Base-by-base conservation (phyloP, 2,329 filamentous ascomycete species). In the Penicillium vulpinum region DNA sequence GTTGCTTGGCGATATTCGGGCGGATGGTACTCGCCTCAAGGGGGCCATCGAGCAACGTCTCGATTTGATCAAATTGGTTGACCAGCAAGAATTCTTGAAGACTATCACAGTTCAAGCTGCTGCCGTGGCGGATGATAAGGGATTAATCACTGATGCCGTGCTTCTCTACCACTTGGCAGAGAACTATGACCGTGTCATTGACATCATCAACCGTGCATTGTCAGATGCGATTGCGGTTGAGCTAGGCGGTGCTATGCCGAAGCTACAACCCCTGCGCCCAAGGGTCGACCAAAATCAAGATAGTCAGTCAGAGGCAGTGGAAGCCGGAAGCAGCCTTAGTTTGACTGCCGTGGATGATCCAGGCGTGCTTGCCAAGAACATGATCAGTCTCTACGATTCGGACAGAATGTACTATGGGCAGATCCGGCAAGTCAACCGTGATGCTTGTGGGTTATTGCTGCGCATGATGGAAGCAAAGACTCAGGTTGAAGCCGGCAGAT, bases 31-130 rank as follows among this genome's bases (percentile, higher is more conserved):
- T 59, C 88, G 92, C 57, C 91, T 96, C 64, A 86, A 85, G 56
- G 94, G 94, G 50, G 85, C 91, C 26, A 92, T 99, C 61, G 92
- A 97, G 75, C 85, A 92, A 68, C 90, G 93, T 36, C 86, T 92
- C 40, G 81, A 83, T 29, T 82, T 99, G 54, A 93, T 99, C 70
- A 89, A 88, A 39, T 81, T 97, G 22, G 83, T 84, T 39, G 88
- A 90, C 62, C 87, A 94, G 70, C 85, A 88, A 52, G 89, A 96
- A 63, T 94, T 97, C 72, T 84, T 99, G 73, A 88, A 88, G 68
- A 89, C 88, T n/a, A 93, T 99, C 67, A 97, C 93, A 1, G 82
- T 94, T 41, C 91, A 96, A 73, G 94, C 94, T 9, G 94, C 94
- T 39, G 88, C 89, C 62, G 91, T 92, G 68, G 94, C 94, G 5